These are phyloP conservation scores for Wickerhamomyces silvicola DNA, from an alignment of 805 yeast genomes.

Conservation along the genomic window DNA sequence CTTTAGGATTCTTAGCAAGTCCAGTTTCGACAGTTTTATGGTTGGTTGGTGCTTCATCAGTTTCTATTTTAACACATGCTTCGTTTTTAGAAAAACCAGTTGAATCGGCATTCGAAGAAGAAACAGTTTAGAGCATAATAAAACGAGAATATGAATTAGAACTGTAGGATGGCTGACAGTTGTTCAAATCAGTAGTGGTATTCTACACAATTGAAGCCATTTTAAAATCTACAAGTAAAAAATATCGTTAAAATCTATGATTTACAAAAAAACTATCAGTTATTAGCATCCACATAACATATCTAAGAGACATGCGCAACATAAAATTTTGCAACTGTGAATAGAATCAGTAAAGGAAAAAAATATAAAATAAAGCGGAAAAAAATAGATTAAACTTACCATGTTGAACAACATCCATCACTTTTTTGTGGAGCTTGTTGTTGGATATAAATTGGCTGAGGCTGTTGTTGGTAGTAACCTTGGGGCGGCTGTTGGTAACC, in stretches of 20 bases:
- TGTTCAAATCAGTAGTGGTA: too few relatives aligned
- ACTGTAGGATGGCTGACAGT: too few relatives aligned
- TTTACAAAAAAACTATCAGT: too few relatives aligned
- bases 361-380: too few relatives aligned
- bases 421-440: conserved; percentile 17
- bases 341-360: too few relatives aligned
- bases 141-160: too few relatives aligned
- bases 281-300: conserved; percentile 16
- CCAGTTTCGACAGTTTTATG: conserved; percentile 88
- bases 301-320: conserved; percentile 17
- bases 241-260: too few relatives aligned
- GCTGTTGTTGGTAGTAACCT: conserved; percentile 25
- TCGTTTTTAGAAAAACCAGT: conserved; percentile 90
- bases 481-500: conserved; percentile 19
- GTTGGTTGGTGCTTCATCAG: conserved; percentile 83
- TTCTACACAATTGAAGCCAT: too few relatives aligned
- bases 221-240: too few relatives aligned
- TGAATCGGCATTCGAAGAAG: conserved; percentile 90
- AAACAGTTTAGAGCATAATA: conserved; percentile 24
- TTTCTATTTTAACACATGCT: conserved; percentile 79
- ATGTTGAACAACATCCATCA: conserved; percentile 17
- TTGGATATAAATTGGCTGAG: conserved; percentile 20
- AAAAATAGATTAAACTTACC: too few relatives aligned
- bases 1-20: conserved; percentile 80
- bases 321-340: conserved; percentile 19